These are phyloP conservation scores for Daldinia childiae DNA, from an alignment of 495 filamentous ascomycete genomes.

Conservation along the genomic window DNA sequence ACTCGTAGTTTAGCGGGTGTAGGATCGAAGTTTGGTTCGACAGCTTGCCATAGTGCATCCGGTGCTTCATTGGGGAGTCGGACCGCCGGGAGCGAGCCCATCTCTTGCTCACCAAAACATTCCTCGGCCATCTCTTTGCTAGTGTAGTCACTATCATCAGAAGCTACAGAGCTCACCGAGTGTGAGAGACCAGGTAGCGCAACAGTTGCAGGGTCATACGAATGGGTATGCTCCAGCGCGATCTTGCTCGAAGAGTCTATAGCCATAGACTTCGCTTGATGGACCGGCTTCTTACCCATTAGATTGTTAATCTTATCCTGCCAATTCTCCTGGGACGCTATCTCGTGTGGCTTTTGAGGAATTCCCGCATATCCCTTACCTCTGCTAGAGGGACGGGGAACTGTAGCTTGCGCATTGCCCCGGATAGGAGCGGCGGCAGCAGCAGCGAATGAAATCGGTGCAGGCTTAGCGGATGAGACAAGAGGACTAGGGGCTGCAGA, in stretches of 20 bases:
- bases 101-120: conserved; percentile 85
- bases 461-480: conserved; percentile 51
- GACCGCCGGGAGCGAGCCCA: conserved; percentile 76
- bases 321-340: conserved; percentile 61
- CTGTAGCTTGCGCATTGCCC: conserved; percentile 11
- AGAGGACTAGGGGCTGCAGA: conserved; percentile 49
- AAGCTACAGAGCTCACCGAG: conserved; percentile 30
- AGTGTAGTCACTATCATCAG: conserved; percentile 53
- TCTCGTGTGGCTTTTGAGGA: conserved; percentile 42
- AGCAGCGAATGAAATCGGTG: conserved; percentile 64
- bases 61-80: conserved; percentile 70
- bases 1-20: conserved; percentile 51
- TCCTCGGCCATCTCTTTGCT: conserved; percentile 74
- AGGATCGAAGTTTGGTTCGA: conserved; percentile 41
- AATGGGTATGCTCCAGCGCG: conserved; percentile 63
- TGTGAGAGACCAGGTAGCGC: conserved; percentile 60
- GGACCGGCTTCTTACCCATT: conserved; percentile 68
- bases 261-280: conserved; percentile 63
- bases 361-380: conserved; percentile 37
- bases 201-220: conserved; percentile 64
- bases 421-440: conserved; percentile 39
- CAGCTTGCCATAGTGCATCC: conserved; percentile 58
- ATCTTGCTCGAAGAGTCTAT: conserved; percentile 68
- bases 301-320: conserved; percentile 79
- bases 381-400: conserved; percentile 38